phyloP scores from a whole-genome alignment of 2,329 filamentous ascomycete genomes.

The Fusarium albidum region DNA sequence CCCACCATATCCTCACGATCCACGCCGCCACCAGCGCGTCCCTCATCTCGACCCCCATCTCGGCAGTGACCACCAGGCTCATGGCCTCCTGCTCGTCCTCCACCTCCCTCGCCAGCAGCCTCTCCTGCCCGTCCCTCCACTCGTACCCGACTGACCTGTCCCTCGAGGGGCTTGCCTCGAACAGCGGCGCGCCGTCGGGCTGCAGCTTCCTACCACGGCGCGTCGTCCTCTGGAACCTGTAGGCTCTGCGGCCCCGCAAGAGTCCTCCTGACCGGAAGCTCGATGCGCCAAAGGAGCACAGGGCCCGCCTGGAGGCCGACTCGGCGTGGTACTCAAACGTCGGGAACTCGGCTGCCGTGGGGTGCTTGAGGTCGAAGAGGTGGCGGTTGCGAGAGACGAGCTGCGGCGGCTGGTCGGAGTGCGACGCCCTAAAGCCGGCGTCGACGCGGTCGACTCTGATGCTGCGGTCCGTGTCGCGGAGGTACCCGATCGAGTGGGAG shows the following conservation, averaged over 20 bases:
- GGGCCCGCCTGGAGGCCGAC: slow-evolving; percentile 38
- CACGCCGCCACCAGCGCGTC: slow-evolving; percentile 48
- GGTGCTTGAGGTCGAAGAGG: slow-evolving; percentile 47
- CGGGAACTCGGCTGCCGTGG: slow-evolving; percentile 37
- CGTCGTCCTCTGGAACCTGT: slow-evolving; percentile 42
- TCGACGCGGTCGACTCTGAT: slow-evolving; percentile 46
- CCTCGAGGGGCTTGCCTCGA: slow-evolving; percentile 39
- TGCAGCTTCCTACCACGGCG: slow-evolving; percentile 36
- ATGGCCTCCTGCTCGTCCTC: slow-evolving; percentile 35
- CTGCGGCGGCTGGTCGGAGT: slow-evolving; percentile 32
- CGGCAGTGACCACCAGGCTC: slow-evolving; percentile 43
- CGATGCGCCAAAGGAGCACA: slow-evolving; percentile 42
- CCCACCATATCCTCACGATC: slow-evolving; percentile 47
- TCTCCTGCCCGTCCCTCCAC: slow-evolving; percentile 42
- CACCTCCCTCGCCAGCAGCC: slow-evolving; percentile 46
- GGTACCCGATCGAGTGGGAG: slow-evolving; percentile 45
- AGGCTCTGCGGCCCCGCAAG: slow-evolving; percentile 37
- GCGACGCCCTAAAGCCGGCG: slow-evolving; percentile 31
- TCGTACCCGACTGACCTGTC: slow-evolving; percentile 41
- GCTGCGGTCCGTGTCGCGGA: slow-evolving; percentile 43
- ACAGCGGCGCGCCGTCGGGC: slow-evolving; percentile 36
- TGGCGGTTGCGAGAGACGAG: slow-evolving; percentile 42
- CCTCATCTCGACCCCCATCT: slow-evolving; percentile 40
- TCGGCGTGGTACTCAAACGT: slow-evolving; percentile 47
- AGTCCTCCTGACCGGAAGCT: slow-evolving; percentile 34